Conservation (phyloP, 2,329 filamentous ascomycete genomes). For the Venturia effusa region DNA sequence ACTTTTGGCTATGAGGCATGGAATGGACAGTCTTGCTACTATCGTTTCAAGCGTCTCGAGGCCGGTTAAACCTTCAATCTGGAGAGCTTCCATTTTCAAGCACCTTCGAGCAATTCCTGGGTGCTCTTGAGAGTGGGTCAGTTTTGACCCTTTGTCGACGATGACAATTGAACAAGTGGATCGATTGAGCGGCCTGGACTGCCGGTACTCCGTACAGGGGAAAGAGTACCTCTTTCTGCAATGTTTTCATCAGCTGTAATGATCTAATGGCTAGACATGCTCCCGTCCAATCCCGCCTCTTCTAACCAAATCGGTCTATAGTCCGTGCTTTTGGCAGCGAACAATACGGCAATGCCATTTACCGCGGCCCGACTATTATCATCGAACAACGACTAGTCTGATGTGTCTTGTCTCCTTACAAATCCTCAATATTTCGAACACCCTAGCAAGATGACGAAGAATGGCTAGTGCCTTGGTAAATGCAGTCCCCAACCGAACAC, state of each 20-base stretch:
- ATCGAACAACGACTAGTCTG: background rate
- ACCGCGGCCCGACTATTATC: background rate
- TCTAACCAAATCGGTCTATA: background rate
- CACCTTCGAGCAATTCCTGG: too few relatives aligned
- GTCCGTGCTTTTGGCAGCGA: background rate
- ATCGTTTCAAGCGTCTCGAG: too few relatives aligned
- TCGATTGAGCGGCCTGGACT: too few relatives aligned
- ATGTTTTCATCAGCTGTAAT: background rate
- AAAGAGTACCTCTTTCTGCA: background rate
- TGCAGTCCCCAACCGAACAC: background rate
- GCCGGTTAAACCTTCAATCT: too few relatives aligned
- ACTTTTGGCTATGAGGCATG: too few relatives aligned
- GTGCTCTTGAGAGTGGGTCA: too few relatives aligned
- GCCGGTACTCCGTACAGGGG: too few relatives aligned
- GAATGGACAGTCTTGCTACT: too few relatives aligned
- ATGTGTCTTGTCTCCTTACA: background rate
- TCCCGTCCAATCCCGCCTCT: background rate
- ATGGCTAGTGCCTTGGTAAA: background rate
- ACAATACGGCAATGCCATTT: background rate
- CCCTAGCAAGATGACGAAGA: background rate
- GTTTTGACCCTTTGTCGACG: too few relatives aligned
- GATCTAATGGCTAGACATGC: background rate
- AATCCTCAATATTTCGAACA: background rate
- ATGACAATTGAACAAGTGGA: too few relatives aligned
- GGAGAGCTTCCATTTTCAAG: too few relatives aligned